Conservation (phyloP, 164 flowering plant genomes). For the Stephania japonica region DNA sequence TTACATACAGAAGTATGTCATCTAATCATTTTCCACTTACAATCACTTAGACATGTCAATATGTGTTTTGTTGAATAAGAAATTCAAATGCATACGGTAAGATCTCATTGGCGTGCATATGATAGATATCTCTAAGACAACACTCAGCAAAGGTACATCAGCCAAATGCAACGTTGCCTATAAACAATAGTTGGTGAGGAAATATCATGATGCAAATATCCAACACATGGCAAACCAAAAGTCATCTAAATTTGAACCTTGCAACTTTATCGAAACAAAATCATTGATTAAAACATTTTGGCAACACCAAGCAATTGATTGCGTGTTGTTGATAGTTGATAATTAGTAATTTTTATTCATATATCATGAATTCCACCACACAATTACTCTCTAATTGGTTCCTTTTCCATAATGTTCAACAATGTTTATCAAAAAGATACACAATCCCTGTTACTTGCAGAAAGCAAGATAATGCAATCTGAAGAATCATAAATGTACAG, state of each 20-base stretch:
- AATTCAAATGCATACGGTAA: neutral
- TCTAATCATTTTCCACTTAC: too few species aligned
- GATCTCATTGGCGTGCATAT: neutral
- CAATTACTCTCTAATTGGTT: too few species aligned
- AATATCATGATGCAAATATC: neutral
- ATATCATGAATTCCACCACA: too few species aligned
- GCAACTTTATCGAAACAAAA: neutral
- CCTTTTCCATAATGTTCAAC: too few species aligned
- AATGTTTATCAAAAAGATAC: too few species aligned
- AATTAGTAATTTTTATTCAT: too few species aligned
- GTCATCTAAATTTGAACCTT: neutral
- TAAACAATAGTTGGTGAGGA: neutral
- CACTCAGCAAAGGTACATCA: neutral
- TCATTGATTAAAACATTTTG: neutral
- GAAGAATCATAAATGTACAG: too few species aligned
- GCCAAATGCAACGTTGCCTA: neutral
- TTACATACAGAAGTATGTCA: too few species aligned
- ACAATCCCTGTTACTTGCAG: too few species aligned
- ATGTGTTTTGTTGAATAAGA: neutral
- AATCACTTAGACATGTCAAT: too few species aligned
- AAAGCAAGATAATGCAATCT: too few species aligned
- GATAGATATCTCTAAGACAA: neutral
- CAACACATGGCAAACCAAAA: neutral
- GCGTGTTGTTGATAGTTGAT: too few species aligned
- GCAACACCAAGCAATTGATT: neutral